A percentile compares a stretch with the other conserved stretches of the same genome.
Conservation (phyloP, 176 grass and related monocot genomes). For the Rhynchospora tenuis region DNA sequence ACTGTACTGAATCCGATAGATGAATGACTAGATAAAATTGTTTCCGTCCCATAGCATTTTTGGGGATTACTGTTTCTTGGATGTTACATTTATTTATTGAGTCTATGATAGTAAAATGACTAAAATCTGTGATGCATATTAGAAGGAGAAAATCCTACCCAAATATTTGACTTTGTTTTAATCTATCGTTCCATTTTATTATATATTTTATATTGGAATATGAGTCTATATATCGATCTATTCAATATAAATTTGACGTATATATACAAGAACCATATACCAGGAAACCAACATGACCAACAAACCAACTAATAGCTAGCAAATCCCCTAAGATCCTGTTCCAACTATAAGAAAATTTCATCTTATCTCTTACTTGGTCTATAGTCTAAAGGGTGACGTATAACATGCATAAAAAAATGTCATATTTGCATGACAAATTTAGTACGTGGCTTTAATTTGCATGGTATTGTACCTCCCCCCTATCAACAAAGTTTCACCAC, state of each 20-base stretch:
- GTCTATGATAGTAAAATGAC: too few relatives aligned
- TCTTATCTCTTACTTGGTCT: not conserved
- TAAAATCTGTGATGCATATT: not conserved
- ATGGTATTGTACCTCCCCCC: not conserved
- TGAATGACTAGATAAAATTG: not conserved
- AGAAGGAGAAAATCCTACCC: not conserved
- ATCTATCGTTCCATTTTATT: not conserved
- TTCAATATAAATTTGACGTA: not conserved
- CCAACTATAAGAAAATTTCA: not conserved
- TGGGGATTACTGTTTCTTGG: not conserved
- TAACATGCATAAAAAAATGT: not conserved
- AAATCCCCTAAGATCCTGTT: slow-evolving; percentile 18
- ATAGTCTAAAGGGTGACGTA: slow-evolving; percentile 17
- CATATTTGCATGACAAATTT: slow-evolving; percentile 16
- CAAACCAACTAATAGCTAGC: not conserved
- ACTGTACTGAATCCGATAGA: not conserved
- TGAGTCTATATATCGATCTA: too few relatives aligned
- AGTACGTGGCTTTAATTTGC: slow-evolving; percentile 1
- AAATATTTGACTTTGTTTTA: not conserved
- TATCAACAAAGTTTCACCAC: slow-evolving; percentile 7
- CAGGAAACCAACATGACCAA: not conserved
- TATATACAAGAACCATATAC: not conserved
- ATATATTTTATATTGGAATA: not conserved
- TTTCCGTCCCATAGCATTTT: not conserved
- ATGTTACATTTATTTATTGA: not conserved